Conservation (phyloP, 352 stramenopile genomes). For the Phytophthora ramorum region DNA sequence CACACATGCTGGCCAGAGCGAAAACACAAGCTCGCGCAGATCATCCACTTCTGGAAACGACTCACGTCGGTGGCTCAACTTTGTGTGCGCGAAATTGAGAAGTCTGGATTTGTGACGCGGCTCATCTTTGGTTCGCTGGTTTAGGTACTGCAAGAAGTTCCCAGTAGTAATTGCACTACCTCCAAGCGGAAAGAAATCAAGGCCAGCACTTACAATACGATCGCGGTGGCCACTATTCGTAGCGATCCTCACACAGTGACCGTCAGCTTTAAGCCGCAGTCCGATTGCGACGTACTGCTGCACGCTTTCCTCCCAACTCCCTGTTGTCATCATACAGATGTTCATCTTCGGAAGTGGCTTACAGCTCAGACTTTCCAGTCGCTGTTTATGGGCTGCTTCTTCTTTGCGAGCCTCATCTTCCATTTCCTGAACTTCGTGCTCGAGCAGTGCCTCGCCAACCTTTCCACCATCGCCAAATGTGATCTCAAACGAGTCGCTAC, state of each 20-base stretch:
- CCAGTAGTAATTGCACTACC: slow-evolving; percentile 53
- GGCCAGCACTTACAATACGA: slow-evolving; percentile 59
- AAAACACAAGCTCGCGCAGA: slow-evolving; percentile 60
- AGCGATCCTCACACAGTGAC: slow-evolving; percentile 92
- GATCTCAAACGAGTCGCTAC: slow-evolving; percentile 42
- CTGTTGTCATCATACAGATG: slow-evolving; percentile 74
- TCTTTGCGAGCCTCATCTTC: slow-evolving; percentile 29
- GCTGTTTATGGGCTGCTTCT: slow-evolving; percentile 34
- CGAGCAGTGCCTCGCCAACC: slow-evolving; percentile 30
- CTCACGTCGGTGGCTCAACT: slow-evolving; percentile 39
- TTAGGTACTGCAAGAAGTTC: slow-evolving; percentile 56
- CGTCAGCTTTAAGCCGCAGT: slow-evolving; percentile 70
- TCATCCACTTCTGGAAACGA: slow-evolving; percentile 56
- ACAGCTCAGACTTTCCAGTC: slow-evolving; percentile 27
- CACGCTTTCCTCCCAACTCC: slow-evolving; percentile 73
- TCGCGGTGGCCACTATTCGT: slow-evolving; percentile 81
- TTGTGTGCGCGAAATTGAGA: slow-evolving; percentile 38
- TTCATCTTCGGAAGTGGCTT: slow-evolving; percentile 64
- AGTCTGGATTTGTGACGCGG: slow-evolving; percentile 46
- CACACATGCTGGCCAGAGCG: slow-evolving; percentile 64
- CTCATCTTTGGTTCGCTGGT: slow-evolving; percentile 45
- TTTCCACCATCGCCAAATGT: slow-evolving; percentile 37
- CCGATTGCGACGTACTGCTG: slow-evolving; percentile 83
- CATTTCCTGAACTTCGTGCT: slow-evolving; percentile 34
- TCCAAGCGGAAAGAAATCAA: slow-evolving; percentile 79